These are phyloP conservation scores for Ascochyta clinopodiicola DNA, from an alignment of 2,329 filamentous ascomycete species.

Conservation along the genomic window DNA sequence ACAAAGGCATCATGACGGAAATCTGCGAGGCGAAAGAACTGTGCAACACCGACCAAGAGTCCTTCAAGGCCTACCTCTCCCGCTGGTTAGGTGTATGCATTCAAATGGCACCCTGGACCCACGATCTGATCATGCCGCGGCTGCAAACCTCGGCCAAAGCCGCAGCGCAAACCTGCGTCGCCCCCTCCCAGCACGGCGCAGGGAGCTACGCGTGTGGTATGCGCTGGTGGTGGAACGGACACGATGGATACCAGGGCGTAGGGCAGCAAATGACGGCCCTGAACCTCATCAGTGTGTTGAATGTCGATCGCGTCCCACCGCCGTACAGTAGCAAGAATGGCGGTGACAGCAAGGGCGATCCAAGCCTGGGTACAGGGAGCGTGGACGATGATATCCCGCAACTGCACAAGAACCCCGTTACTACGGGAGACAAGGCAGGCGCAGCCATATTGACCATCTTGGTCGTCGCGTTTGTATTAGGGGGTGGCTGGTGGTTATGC, in stretches of 20 bases:
- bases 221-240: slow-evolving; percentile 49
- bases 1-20: slow-evolving; percentile 51
- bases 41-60: slow-evolving; percentile 55
- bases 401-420: slow-evolving; percentile 34
- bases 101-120: slow-evolving; percentile 65
- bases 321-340: slow-evolving; percentile 59
- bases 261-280: slow-evolving; percentile 66
- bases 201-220: slow-evolving; percentile 50
- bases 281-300: slow-evolving; percentile 56
- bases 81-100: slow-evolving; percentile 61
- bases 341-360: slow-evolving; percentile 57
- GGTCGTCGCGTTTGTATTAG: slow-evolving; percentile 23
- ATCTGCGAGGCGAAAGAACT: slow-evolving; percentile 50
- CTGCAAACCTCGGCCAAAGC: slow-evolving; percentile 61
- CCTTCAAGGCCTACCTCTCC: slow-evolving; percentile 55
- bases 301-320: slow-evolving; percentile 48
- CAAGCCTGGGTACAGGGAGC: slow-evolving; percentile 46
- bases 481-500: slow-evolving; percentile 34
- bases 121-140: slow-evolving; percentile 58
- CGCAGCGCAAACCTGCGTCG: slow-evolving; percentile 62
- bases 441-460: slow-evolving; percentile 53
- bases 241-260: slow-evolving; percentile 58
- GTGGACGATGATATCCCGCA: slow-evolving; percentile 26
- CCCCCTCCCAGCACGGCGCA: slow-evolving; percentile 48
- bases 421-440: slow-evolving; percentile 51